These are phyloP conservation scores for Ophiostoma sp. DNA, from an alignment of 2,329 filamentous ascomycete genomes.

Conservation along the genomic window DNA sequence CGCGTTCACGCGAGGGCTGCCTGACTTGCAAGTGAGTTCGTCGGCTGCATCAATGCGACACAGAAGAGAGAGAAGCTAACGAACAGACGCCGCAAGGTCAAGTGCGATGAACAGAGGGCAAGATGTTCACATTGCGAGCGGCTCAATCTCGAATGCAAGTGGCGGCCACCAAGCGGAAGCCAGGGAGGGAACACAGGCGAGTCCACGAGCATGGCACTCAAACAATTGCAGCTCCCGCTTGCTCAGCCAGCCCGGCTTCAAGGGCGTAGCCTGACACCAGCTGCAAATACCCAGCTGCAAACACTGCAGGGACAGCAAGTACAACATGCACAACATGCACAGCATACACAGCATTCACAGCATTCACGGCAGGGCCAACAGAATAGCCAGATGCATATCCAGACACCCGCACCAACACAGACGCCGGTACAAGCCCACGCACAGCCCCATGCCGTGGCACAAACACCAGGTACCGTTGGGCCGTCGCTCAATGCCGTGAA, in stretches of 20 bases:
- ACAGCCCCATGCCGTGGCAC: background rate
- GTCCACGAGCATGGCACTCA: slow-evolving; percentile 1
- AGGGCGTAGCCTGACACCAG: too few relatives aligned
- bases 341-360: background rate
- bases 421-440: background rate
- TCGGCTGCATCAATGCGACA: background rate
- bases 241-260: background rate
- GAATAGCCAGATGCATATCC: background rate
- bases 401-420: background rate
- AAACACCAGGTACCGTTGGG: background rate
- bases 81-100: slow-evolving; percentile 45
- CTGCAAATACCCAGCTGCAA: background rate
- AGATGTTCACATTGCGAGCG: slow-evolving; percentile 49
- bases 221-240: slow-evolving; percentile 4
- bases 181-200: background rate
- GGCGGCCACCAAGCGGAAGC: slow-evolving; percentile 32
- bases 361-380: slow-evolving; percentile 1
- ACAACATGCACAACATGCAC: slow-evolving; percentile 2
- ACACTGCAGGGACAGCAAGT: background rate
- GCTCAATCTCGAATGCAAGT: slow-evolving; percentile 48
- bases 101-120: slow-evolving; percentile 48
- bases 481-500: slow-evolving; percentile 32
- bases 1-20: slow-evolving; percentile 35
- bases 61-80: background rate
- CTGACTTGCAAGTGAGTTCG: slow-evolving; percentile 42